Evolutionary conservation across 805 yeast species (phyloP).

Genomic region (Kregervanrija fluxuum): DNA sequence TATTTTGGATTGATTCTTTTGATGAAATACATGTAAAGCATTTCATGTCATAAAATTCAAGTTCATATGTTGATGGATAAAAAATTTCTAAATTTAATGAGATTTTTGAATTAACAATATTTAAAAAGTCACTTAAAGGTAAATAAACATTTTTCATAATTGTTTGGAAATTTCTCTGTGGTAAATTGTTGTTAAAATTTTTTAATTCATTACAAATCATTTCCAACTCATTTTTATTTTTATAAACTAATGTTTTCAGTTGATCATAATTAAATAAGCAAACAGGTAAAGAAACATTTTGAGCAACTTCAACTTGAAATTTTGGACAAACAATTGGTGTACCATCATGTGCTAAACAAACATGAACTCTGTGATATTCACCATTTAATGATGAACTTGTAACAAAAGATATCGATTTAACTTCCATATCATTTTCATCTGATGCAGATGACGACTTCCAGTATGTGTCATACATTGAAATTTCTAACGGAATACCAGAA

Average conservation of each 20-base stretch:
- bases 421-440: slow-evolving; percentile 12
- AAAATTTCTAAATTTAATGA: slow-evolving; percentile 69
- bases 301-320: slow-evolving; percentile 40
- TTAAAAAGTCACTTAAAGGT: slow-evolving; percentile 54
- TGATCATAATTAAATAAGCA: slow-evolving; percentile 50
- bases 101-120: slow-evolving; percentile 46
- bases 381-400: slow-evolving; percentile 90
- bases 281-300: slow-evolving; percentile 50
- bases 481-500: slow-evolving; percentile 73
- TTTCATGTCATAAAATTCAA: slow-evolving; percentile 23
- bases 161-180: slow-evolving; percentile 32
- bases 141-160: slow-evolving; percentile 43
- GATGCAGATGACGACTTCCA: slow-evolving; percentile 81
- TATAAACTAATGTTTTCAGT: slow-evolving; percentile 23
- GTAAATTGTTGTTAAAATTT: slow-evolving; percentile 8
- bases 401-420: slow-evolving; percentile 55
- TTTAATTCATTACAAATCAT: slow-evolving; percentile 12
- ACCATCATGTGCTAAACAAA: slow-evolving; percentile 73
- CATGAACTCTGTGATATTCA: slow-evolving; percentile 59
- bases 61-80: slow-evolving; percentile 54
- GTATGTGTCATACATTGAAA: slow-evolving; percentile 89
- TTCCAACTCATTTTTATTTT: slow-evolving; percentile 10
- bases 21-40: slow-evolving; percentile 18
- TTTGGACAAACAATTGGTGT: slow-evolving; percentile 77
- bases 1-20: slow-evolving; percentile 9